A percentile compares a stretch with the other conserved stretches of the same genome.
Conservation (phyloP, 176 grass and related monocot species). For the Oryza glaberrima region DNA sequence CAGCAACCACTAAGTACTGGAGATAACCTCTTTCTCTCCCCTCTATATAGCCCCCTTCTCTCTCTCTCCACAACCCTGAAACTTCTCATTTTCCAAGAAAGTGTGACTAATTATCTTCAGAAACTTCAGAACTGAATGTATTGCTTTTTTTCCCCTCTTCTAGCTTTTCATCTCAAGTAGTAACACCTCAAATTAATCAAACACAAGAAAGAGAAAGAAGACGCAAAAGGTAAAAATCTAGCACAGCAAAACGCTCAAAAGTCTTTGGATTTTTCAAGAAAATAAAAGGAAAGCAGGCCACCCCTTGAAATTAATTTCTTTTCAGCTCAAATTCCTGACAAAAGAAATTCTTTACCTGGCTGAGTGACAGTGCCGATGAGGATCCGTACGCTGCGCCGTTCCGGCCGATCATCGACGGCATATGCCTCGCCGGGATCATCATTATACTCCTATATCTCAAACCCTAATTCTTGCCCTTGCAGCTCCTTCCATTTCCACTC, state of each 20-base stretch:
- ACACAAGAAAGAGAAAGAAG: not conserved
- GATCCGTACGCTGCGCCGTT: slow-evolving; percentile 65
- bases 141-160: not conserved
- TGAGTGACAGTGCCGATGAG: slow-evolving; percentile 85
- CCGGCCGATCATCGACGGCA: slow-evolving; percentile 83
- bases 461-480: slow-evolving; percentile 54
- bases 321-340: slow-evolving; percentile 15
- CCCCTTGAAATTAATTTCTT: not conserved
- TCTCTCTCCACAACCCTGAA: not conserved
- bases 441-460: slow-evolving; percentile 62
- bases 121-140: slow-evolving; percentile 25
- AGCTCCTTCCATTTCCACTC: slow-evolving; percentile 47
- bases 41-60: not conserved
- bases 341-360: slow-evolving; percentile 59
- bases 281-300: not conserved
- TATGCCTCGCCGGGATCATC: slow-evolving; percentile 92
- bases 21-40: not conserved
- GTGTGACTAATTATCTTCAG: slow-evolving; percentile 26
- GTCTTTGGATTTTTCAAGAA: not conserved
- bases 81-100: slow-evolving; percentile 38
- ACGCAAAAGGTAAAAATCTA: not conserved
- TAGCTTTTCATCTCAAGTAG: not conserved
- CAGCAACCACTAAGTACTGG: slow-evolving; percentile 36
- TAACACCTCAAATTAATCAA: slow-evolving; percentile 8
- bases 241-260: not conserved